Base-by-base conservation (phyloP, 2,329 filamentous ascomycete species). In the Botrytis sinoallii region DNA sequence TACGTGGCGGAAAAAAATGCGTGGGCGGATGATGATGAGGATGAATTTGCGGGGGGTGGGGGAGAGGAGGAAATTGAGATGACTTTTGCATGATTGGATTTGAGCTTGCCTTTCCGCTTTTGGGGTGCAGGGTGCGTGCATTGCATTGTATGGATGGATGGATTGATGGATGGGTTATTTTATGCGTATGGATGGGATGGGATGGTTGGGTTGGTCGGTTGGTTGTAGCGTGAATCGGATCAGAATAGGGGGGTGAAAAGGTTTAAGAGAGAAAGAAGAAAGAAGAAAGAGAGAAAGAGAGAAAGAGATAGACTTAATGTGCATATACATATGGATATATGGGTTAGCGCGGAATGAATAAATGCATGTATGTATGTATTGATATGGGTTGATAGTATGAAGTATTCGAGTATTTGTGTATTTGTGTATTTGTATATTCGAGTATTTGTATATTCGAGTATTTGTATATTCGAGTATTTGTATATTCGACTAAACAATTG, bases 41-140 rank as follows among this genome's bases (percentile, higher is more conserved):
- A 92, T 70, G 91, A 93, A 61, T 88, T 91, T 46, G 88, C n/a
- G 14, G 52, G 92, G 69, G 92, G 92, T 83, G 90, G 90, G 29
- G 87, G 88, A 79, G 92, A 94, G 82, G 89, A 90, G 80, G 92
- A 94, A 82, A 92, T 95, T 76, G 87, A 88, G 46, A 92, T 95
- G 91, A 94, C 91, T 76, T 95, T 95, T 88, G 93, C 80, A 77
- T 80, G 79, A 60, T 72, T 66, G 48, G 18, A 35, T 57, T 70
- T n/a, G 25, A 55, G n/a, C 16, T 46, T 46, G 44, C 9, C 10
- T 25, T 48, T 32, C 14, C 52, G n/a, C n/a, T 29, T 57, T n/a
- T 35, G 9, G 46, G 20, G 4, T 12, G 59, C 4, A 4, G n/a
- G 25, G 25, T 55, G 18, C 35, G 20, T 70, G 55, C 8, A 70